Conservation (phyloP, 139 green algal species). For the Chlamydomonas sp. region DNA sequence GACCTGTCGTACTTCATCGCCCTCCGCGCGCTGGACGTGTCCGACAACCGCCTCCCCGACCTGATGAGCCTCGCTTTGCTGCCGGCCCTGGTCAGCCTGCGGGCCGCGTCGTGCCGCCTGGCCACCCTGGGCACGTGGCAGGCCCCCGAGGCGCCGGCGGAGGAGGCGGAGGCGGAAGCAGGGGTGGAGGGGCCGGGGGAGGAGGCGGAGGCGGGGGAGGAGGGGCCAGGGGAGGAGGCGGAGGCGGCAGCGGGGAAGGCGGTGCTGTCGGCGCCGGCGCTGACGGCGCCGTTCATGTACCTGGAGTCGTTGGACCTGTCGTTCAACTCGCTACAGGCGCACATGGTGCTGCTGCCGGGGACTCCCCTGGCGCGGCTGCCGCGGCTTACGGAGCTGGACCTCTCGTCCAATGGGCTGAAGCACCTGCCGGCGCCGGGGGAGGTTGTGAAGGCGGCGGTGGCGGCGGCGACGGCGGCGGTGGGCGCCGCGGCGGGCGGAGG, state of each 20-base stretch:
- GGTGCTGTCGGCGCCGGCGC: neutral
- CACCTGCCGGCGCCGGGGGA: slow-evolving; percentile 22
- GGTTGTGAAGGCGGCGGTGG: neutral
- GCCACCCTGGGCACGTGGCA: neutral
- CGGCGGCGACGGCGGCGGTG: neutral
- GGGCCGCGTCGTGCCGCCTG: slow-evolving; percentile 17
- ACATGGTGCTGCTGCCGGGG: slow-evolving; percentile 12
- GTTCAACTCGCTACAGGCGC: slow-evolving; percentile 43
- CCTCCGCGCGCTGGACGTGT: slow-evolving; percentile 46
- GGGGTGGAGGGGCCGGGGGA: neutral
- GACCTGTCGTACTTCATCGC: slow-evolving; percentile 54
- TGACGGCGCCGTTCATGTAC: neutral
- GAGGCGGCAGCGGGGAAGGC: neutral
- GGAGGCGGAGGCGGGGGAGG: neutral
- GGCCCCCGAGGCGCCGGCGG: neutral
- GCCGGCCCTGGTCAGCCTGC: slow-evolving; percentile 26
- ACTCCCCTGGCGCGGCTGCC: slow-evolving; percentile 27
- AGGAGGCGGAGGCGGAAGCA: neutral
- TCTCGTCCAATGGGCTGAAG: slow-evolving; percentile 38
- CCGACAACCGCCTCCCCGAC: slow-evolving; percentile 55
- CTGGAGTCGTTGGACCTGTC: slow-evolving; percentile 47
- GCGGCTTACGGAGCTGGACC: slow-evolving; percentile 44
- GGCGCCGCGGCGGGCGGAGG: neutral
- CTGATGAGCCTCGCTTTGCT: slow-evolving; percentile 33
- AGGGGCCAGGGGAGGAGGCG: neutral